Evolutionary conservation across 2,329 filamentous ascomycete genomes (phyloP).

Genomic region (Paraphaeosphaeria sporulosa): DNA sequence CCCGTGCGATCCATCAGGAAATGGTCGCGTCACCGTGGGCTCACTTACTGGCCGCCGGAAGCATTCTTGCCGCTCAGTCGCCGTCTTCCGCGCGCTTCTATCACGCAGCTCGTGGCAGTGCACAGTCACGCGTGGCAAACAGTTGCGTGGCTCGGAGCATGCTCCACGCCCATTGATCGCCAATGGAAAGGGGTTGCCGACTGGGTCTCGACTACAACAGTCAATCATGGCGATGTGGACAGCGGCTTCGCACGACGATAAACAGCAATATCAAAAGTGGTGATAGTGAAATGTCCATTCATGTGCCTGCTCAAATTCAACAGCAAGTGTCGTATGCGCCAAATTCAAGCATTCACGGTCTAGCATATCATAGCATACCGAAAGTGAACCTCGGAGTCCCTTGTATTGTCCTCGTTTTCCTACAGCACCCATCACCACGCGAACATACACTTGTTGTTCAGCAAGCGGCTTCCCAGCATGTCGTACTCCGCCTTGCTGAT

Average conservation of each 20-base stretch:
- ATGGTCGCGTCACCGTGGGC: conserved; percentile 13
- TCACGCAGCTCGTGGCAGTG: conserved; percentile 13
- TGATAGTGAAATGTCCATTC: neutral
- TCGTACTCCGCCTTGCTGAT: conserved; percentile 89
- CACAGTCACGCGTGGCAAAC: conserved; percentile 9
- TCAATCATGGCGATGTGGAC: neutral
- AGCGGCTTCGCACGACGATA: neutral
- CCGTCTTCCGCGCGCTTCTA: neutral
- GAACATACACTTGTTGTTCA: conserved; percentile 63
- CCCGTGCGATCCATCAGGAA: conserved; percentile 16
- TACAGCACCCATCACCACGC: conserved; percentile 38
- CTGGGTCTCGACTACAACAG: neutral
- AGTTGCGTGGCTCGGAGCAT: conserved; percentile 9
- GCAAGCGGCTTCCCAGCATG: conserved; percentile 77
- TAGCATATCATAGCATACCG: neutral
- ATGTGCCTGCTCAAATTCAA: neutral
- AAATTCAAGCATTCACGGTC: no score
- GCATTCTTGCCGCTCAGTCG: neutral
- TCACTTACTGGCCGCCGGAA: neutral
- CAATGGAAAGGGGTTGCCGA: neutral
- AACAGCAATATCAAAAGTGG: neutral
- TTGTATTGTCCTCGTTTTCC: neutral
- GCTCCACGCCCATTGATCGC: neutral
- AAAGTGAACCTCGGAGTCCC: neutral
- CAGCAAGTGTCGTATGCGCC: neutral